phyloP scores from a whole-genome alignment of 768 basidiomycete genomes.

The Xanthoconium purpureum region DNA sequence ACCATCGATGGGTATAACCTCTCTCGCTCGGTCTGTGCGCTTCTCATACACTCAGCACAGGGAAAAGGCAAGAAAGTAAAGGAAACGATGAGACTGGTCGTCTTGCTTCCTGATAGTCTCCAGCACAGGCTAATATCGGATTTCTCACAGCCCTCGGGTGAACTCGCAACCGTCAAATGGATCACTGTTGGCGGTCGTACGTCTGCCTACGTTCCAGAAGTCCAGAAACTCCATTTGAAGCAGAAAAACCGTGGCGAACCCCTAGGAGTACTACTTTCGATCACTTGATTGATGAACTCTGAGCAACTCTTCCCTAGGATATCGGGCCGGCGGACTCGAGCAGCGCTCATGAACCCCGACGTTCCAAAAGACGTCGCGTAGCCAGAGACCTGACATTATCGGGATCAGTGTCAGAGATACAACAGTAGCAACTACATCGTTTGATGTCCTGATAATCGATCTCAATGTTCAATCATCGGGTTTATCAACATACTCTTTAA shows the following conservation, averaged over 20 bases:
- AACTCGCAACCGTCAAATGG: conserved; percentile 71
- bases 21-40: background rate
- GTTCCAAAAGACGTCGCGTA: conserved; percentile 10
- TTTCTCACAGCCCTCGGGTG: conserved; percentile 56
- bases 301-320: conserved; percentile 2
- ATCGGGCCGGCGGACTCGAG: background rate
- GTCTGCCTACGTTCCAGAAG: conserved; percentile 64
- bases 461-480: background rate
- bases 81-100: conserved; percentile 48
- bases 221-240: conserved; percentile 42
- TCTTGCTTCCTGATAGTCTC: background rate
- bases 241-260: background rate
- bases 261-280: background rate
- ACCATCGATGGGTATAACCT: conserved; percentile 57
- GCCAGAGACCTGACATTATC: background rate
- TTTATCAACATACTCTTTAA: too few relatives aligned
- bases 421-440: background rate
- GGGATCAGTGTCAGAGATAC: background rate
- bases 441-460: background rate
- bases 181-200: conserved; percentile 75
- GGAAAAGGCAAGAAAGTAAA: conserved; percentile 57
- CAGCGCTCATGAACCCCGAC: background rate
- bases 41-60: conserved; percentile 32
- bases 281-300: background rate
- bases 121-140: conserved; percentile 2